These are phyloP conservation scores for Suillus spraguei DNA, from an alignment of 768 basidiomycete species.

Conservation along the genomic window DNA sequence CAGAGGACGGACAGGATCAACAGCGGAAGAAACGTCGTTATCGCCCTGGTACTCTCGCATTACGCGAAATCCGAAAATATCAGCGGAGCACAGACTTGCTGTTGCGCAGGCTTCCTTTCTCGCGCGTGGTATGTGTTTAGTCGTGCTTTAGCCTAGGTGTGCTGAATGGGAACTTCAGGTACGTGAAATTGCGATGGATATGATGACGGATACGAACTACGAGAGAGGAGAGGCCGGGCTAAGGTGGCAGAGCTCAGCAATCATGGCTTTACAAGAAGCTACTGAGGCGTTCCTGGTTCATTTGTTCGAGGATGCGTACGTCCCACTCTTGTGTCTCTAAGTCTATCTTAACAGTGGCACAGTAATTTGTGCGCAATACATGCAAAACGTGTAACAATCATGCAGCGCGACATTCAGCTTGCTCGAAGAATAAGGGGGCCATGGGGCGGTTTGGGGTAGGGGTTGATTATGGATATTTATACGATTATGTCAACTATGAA, in stretches of 20 bases:
- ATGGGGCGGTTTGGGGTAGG: slow-evolving; percentile 73
- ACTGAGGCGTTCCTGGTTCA: slow-evolving; percentile 95
- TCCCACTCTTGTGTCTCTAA: slow-evolving; percentile 27
- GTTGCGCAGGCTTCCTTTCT: slow-evolving; percentile 87
- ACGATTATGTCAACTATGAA: background rate
- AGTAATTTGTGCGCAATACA: slow-evolving; percentile 98
- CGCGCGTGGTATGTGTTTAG: slow-evolving; percentile 72
- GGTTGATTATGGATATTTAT: slow-evolving; percentile 1
- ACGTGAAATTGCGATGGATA: slow-evolving; percentile 90
- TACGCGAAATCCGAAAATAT: slow-evolving; percentile 93
- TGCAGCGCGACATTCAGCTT: slow-evolving; percentile 96
- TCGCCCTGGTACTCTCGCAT: slow-evolving; percentile 87
- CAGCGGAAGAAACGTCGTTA: slow-evolving; percentile 63
- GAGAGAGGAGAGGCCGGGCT: slow-evolving; percentile 60
- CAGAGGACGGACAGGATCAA: slow-evolving; percentile 22
- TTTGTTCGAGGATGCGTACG: slow-evolving; percentile 97
- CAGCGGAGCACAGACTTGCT: slow-evolving; percentile 92
- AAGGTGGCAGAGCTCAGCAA: slow-evolving; percentile 95
- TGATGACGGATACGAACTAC: slow-evolving; percentile 76
- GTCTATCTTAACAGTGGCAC: slow-evolving; percentile 14
- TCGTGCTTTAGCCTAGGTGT: background rate
- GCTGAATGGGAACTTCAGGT: slow-evolving; percentile 56
- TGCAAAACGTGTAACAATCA: slow-evolving; percentile 96
- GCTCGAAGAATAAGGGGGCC: slow-evolving; percentile 93
- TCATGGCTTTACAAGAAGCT: slow-evolving; percentile 94